These are phyloP conservation scores for Aspergillus avenaceus DNA, from an alignment of 495 filamentous ascomycete species.

Conservation along the genomic window DNA sequence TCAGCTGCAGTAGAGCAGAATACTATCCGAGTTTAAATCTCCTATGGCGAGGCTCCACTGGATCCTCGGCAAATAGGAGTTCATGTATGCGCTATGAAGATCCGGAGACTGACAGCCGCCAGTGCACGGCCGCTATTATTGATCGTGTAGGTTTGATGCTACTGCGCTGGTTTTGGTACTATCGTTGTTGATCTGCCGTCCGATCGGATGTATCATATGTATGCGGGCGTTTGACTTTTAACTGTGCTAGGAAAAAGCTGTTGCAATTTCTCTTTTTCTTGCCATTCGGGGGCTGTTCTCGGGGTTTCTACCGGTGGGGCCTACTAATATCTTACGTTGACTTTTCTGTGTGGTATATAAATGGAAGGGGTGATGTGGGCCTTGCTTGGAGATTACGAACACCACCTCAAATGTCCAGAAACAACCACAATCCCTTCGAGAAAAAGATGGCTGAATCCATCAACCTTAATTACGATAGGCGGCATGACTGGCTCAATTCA, in stretches of 20 bases:
- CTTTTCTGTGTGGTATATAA: no score
- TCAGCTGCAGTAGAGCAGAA: not conserved
- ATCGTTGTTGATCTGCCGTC: conserved; percentile 1
- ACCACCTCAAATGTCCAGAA: no score
- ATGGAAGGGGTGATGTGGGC: no score
- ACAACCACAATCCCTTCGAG: no score
- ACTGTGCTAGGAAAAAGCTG: not conserved
- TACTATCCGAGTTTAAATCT: not conserved
- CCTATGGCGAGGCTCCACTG: not conserved
- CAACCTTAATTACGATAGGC: no score
- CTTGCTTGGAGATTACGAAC: no score
- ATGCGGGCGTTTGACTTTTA: not conserved
- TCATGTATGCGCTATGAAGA: not conserved
- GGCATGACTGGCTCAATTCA: no score
- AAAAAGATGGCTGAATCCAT: no score
- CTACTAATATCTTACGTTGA: no score
- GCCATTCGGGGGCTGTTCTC: not conserved
- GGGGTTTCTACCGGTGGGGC: not conserved
- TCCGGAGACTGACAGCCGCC: conserved; percentile 1
- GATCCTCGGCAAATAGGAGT: not conserved
- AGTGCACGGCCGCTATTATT: not conserved
- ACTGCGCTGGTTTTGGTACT: not conserved
- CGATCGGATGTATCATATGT: conserved; percentile 3
- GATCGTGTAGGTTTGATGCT: not conserved
- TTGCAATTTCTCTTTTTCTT: no score